Evolutionary conservation across 2,329 filamentous ascomycete species (phyloP), one percentile per base, ranked within the genome.

Genomic region (Pseudocercospora macadamiae): DNA sequence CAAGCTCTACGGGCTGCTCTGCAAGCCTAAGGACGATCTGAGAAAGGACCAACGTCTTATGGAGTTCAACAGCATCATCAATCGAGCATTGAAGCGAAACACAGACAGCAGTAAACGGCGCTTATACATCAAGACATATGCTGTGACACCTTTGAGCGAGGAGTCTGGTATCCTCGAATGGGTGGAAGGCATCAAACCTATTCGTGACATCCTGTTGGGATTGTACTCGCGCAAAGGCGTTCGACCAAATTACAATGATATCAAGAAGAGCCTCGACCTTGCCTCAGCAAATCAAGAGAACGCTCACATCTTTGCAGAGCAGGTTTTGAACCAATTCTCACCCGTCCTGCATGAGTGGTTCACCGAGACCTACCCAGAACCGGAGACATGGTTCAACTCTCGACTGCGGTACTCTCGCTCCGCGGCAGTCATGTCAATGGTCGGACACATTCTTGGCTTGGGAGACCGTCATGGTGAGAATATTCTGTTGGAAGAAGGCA

Each of bases 51-150:
- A 97, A 74, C 91, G 95, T 52, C 86, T 99, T 18, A 99, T 99
- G 93, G 96, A 99, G 72, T 99, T 99, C 80, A 99, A 97, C 73
- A 87, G 89, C 45, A 95, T 97, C 85, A 97, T 99, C 79, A 99
- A 99, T 73, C 85, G 95, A 59, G 91, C 93, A 2, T 78, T 99
- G 57, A 96, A 97, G 72, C 87, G 90, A 62, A 93, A 97, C 69
- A 88, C 93, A 2, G 93, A 97, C 71, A 90, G 92, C 14, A 96
- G 90, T 74, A 89, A 91, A 73, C 86, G 95, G 14, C 90, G 95
- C 64, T 83, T 99, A 55, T 96, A 96, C 73, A 96, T 99, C 75
- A 92, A 93, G 71, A 99, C 95, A 0, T 99, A 99, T 69, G 92
- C 91, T 5, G 96, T 99, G 10, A 96, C 93, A 3, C 96, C 95